Base-by-base conservation (phyloP, 2,329 filamentous ascomycete genomes). In the Fonsecaea monophora region DNA sequence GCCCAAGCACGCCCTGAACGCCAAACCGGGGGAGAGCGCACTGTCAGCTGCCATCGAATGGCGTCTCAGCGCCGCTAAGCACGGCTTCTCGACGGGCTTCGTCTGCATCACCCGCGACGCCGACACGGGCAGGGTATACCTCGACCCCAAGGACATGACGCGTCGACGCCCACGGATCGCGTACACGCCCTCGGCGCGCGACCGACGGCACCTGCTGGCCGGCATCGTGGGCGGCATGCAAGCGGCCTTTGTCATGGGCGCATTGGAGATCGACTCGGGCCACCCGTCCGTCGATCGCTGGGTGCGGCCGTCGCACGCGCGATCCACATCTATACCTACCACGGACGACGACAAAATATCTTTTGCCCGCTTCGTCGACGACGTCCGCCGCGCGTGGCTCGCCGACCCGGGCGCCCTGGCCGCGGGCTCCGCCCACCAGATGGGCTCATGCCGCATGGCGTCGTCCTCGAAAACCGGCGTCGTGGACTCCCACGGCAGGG, bases 21-120 rank as follows among this genome's bases (percentile, higher is more conserved):
- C 3, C 32, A 21, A 30, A 25, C 25, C 25, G n/a, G 59, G 42
- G 12, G 34, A 21, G 5, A 40, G 35, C n/a, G 13, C 38, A 12
- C 58, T 69, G 35, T 30, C 38, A 21, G 81, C 82, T 62, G 90
- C 88, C 0, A 76, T 92, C 10, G 85, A 92, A 53, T 91, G 85
- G 77, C 97, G 96, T 79, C 80, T 90, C n/a, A 82, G 87, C 67
- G 84, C 86, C 0, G 84, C 91, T 13, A 89, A 89, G 53, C 86
- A 90, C 80, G 85, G 86, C 35, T 87, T 90, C 75, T 88, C 90
- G 78, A 87, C 85, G 56, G 87, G 84, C 64, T 93, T 90, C 79
- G 92, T 97, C 73, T 83, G 87, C 3, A 82, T 97, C 40, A 85
- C 85, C 0, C 88, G 92, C 54, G 94, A 97, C 76, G 86, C 89